Base-by-base conservation (phyloP, 192 early-diverging fungal species). In the Ramicandelaber brevisporus region DNA sequence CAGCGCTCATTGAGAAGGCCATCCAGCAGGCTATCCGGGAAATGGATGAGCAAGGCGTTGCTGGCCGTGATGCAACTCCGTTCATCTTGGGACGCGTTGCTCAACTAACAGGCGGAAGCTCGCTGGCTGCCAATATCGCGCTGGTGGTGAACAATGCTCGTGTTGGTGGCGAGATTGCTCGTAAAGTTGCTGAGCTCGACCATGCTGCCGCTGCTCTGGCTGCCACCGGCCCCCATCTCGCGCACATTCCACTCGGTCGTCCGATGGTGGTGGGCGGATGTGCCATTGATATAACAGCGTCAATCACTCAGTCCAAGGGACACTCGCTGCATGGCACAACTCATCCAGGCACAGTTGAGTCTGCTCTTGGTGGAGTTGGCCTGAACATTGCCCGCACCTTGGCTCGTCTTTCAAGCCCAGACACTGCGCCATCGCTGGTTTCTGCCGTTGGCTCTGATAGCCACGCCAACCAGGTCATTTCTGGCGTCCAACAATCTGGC, bases 351-450 rank as follows among this genome's bases (percentile, higher is more conserved):
- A 46, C 30, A 0, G 70, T 75, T 4, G 34, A 37, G 5, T 55
- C 72, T 4, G 50, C 64, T 2, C 29, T 78, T 6, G 92, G 92
- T 25, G 92, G 92, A 3, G 92, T 98, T 3, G 87, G 78, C 0
- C 58, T 82, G 19, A 98, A 98, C 45, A 59, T 98, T 4, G 82
- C 79, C 2, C 78, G 93, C 34, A 73, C 76, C n/a, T n/a, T n/a
- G 0, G 68, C 72, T 13, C 50, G 43, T 18, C 50, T 62, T 14
- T 59, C 73, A 3, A 68, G 73, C 4, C 61, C 59, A 0, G 41
- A 65, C 21, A 59, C 73, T 5, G 27, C n/a, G n/a, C n/a, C n/a
- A n/a, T n/a, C 58, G 2, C 68, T 92, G 18, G 24, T 80, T 0
- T 66, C 74, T 0, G 55, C 53, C 0, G 50, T 93, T 13, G 88